Evolutionary conservation across 208 protist species (phyloP).

Genomic region (Acanthamoeba royreba): DNA sequence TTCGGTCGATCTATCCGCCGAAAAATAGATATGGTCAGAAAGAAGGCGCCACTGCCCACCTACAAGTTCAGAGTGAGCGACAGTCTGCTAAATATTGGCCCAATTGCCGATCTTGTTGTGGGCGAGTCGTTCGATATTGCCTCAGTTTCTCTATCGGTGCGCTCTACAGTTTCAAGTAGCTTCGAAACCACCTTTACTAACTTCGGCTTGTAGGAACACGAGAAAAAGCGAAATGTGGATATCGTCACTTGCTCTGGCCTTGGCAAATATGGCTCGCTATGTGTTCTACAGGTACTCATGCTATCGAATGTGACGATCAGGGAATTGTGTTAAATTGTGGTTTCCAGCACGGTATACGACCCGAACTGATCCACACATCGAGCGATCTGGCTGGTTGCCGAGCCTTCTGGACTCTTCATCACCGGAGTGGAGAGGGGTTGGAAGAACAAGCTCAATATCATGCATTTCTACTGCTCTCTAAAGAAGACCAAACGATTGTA

Average conservation of each 20-base stretch:
- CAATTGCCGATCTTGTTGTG: constrained; percentile 36
- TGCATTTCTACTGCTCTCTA: not conserved
- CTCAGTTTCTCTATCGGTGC: not conserved
- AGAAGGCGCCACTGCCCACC: not conserved
- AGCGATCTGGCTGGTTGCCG: not conserved
- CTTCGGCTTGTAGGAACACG: not conserved
- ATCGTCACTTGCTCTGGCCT: constrained; percentile 38
- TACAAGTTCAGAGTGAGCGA: constrained; percentile 40
- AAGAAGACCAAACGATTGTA: constrained; percentile 23
- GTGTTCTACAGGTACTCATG: not conserved
- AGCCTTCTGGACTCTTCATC: constrained; percentile 17
- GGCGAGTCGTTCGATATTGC: constrained; percentile 36
- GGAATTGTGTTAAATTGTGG: no score
- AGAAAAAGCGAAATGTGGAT: not conserved
- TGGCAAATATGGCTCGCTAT: constrained; percentile 21
- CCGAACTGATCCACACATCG: constrained; percentile 18
- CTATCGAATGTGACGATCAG: not conserved
- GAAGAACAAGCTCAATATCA: not conserved
- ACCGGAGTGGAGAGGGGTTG: not conserved
- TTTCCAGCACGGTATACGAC: not conserved
- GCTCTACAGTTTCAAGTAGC: no score
- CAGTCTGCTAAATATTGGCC: constrained; percentile 32
- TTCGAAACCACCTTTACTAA: not conserved
- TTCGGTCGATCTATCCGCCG: not conserved
- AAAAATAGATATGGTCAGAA: not conserved